Evolutionary conservation across 1,139 yeast genomes (phyloP).

Genomic region (Yamadazyma dendronema): DNA sequence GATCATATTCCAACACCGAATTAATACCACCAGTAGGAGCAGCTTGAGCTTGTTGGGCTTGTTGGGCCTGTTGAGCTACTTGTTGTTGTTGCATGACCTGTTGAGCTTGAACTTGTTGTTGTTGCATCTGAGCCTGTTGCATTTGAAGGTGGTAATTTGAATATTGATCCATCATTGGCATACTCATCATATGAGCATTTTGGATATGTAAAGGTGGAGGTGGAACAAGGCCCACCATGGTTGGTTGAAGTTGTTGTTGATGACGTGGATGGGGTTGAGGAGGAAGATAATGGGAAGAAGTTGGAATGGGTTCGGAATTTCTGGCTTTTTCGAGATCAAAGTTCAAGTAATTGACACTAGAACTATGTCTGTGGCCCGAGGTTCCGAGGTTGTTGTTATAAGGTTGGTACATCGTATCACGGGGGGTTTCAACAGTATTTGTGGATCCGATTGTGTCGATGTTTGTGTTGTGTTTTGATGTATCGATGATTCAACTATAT

Average conservation of each 20-base stretch:
- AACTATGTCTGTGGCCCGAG: slow-evolving; percentile 37
- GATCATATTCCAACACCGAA: slow-evolving; percentile 73
- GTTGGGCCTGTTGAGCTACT: slow-evolving; percentile 4
- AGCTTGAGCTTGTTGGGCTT: slow-evolving; percentile 4
- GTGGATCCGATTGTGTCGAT: too few relatives aligned
- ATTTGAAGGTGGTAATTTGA: slow-evolving; percentile 1
- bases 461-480: too few relatives aligned
- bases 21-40: slow-evolving; percentile 64
- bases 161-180: background rate
- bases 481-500: too few relatives aligned
- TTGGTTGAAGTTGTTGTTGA: slow-evolving; percentile 11
- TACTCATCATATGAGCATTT: slow-evolving; percentile 7
- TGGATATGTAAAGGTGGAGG: slow-evolving; percentile 13
- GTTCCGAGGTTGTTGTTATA: slow-evolving; percentile 32
- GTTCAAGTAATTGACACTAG: slow-evolving; percentile 25
- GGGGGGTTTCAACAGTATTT: too few relatives aligned
- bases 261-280: slow-evolving; percentile 6
- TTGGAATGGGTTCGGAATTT: slow-evolving; percentile 8
- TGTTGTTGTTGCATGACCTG: slow-evolving; percentile 3
- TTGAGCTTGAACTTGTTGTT: background rate
- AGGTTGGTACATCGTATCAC: slow-evolving; percentile 7
- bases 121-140: slow-evolving; percentile 7
- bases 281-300: slow-evolving; percentile 6
- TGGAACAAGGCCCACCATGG: slow-evolving; percentile 19
- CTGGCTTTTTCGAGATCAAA: slow-evolving; percentile 5